Conservation (phyloP, 2,329 filamentous ascomycete species). For the Trichophaea hybrida region DNA sequence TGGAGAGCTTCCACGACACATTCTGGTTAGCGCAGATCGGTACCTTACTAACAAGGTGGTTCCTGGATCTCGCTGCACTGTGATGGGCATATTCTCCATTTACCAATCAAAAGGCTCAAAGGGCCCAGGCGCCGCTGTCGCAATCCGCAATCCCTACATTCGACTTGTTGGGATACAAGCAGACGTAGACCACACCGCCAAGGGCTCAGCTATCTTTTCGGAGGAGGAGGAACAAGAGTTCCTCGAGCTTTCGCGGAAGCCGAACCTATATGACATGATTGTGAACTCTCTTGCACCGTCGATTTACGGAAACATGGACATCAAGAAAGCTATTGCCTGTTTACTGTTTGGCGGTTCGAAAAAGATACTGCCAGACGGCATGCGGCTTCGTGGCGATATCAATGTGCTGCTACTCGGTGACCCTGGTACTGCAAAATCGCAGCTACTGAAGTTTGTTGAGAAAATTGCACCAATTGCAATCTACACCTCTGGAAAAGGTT, state of each 20-base stretch:
- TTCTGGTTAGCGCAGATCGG: constrained; percentile 88
- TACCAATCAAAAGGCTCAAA: constrained; percentile 86
- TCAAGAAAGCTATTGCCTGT: constrained; percentile 95
- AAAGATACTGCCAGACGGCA: constrained; percentile 92
- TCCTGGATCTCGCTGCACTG: constrained; percentile 80
- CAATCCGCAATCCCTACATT: constrained; percentile 88
- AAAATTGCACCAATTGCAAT: constrained; percentile 93
- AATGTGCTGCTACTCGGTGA: constrained; percentile 95
- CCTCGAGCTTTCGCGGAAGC: constrained; percentile 70
- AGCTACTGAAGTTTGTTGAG: constrained; percentile 92
- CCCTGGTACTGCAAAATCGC: constrained; percentile 94
- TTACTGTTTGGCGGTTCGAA: constrained; percentile 88
- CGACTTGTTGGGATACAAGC: constrained; percentile 84
- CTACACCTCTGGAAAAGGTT: constrained; percentile 96
- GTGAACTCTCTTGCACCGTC: constrained; percentile 88
- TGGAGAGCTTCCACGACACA: constrained; percentile 85
- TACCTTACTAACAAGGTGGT: constrained; percentile 93
- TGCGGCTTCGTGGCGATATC: constrained; percentile 95
- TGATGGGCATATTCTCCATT: constrained; percentile 96
- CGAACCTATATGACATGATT: constrained; percentile 85
- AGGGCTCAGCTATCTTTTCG: constrained; percentile 68
- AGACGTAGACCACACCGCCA: constrained; percentile 76
- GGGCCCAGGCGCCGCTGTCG: constrained; percentile 67
- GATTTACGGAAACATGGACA: constrained; percentile 90
- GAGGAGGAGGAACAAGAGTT: constrained; percentile 98